These are phyloP conservation scores for Cadophora malorum DNA, from an alignment of 2,329 filamentous ascomycete genomes.

Conservation along the genomic window DNA sequence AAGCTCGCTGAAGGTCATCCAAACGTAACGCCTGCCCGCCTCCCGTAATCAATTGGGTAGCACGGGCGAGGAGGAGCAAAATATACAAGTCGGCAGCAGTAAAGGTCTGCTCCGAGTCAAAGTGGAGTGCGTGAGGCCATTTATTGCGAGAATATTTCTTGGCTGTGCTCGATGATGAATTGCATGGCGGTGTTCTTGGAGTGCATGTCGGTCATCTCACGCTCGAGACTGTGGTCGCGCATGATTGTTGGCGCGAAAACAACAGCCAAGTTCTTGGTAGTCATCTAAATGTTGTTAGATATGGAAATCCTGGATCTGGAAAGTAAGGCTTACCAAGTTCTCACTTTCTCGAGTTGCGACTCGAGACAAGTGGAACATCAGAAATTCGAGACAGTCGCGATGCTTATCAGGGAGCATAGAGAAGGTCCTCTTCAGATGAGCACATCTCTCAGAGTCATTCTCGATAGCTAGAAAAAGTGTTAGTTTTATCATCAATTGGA, in stretches of 20 bases:
- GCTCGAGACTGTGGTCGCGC: conserved; percentile 85
- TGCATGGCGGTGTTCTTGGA: conserved; percentile 91
- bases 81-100: conserved; percentile 29
- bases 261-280: conserved; percentile 91
- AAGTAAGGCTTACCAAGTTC: conserved; percentile 71
- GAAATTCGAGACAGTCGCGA: conserved; percentile 87
- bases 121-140: conserved; percentile 7
- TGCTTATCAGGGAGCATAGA: conserved; percentile 82
- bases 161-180: conserved; percentile 89
- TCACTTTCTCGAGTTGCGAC: conserved; percentile 83
- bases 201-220: conserved; percentile 96
- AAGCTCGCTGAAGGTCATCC: conserved; percentile 28
- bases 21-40: conserved; percentile 33
- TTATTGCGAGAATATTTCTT: conserved; percentile 69
- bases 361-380: conserved; percentile 90
- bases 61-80: conserved; percentile 7
- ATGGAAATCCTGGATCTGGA: conserved; percentile 38
- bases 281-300: conserved; percentile 68
- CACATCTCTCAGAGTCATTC: conserved; percentile 70
- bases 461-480: conserved; percentile 60
- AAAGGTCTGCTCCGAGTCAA: conserved; percentile 17
- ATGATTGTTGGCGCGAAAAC: conserved; percentile 98
- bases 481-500: neutral
- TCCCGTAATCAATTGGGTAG: neutral
- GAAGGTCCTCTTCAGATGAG: conserved; percentile 75